Conservation (phyloP, 2,329 filamentous ascomycete genomes). For the Drechslerella coelobrocha region DNA sequence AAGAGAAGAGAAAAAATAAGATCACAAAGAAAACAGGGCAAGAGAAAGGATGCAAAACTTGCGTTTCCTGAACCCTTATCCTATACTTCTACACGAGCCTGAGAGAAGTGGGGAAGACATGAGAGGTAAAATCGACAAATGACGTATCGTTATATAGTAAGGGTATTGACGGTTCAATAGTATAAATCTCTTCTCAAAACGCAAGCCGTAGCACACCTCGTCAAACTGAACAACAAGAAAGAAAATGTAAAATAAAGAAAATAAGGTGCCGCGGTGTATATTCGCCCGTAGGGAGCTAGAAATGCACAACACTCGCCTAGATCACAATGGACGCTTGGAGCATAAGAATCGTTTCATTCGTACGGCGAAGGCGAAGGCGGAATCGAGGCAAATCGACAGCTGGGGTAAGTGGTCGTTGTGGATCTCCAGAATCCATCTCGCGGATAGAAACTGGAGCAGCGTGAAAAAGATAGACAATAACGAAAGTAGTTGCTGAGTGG, state of each 20-base stretch:
- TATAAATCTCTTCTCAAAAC: background rate
- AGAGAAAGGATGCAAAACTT: background rate
- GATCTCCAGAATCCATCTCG: background rate
- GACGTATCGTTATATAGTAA: slow-evolving; percentile 34
- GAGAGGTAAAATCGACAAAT: slow-evolving; percentile 3
- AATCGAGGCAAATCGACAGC: too few relatives aligned
- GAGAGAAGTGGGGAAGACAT: background rate
- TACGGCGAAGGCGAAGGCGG: background rate
- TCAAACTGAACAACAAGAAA: background rate
- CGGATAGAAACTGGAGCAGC: too few relatives aligned
- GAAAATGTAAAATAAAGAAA: background rate
- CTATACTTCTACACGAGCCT: background rate
- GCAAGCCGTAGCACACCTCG: background rate
- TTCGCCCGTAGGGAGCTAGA: slow-evolving; percentile 2
- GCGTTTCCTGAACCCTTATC: background rate
- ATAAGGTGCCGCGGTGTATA: slow-evolving; percentile 12
- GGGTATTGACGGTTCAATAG: slow-evolving; percentile 35
- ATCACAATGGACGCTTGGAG: background rate
- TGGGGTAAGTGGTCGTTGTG: background rate
- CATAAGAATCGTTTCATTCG: background rate
- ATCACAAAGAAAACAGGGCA: slow-evolving; percentile 17
- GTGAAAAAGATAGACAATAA: too few relatives aligned
- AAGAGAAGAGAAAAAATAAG: slow-evolving; percentile 15
- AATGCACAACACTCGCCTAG: slow-evolving; percentile 6
- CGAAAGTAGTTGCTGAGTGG: background rate